phyloP scores from a whole-genome alignment of 345 rosid species.

The Salix brachista region DNA sequence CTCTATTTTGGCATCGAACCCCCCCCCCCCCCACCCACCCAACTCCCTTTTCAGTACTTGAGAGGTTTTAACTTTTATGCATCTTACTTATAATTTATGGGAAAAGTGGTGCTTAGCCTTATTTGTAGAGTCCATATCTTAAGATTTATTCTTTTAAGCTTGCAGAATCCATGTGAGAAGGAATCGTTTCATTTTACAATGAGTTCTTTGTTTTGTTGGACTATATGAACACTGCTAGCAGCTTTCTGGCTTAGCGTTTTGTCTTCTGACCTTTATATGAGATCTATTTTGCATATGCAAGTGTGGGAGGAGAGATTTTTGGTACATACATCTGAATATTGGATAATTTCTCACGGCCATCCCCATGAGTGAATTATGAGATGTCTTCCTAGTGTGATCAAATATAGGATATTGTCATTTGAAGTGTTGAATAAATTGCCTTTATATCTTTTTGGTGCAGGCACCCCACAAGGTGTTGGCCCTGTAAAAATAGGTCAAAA shows the following conservation, averaged over 20 bases:
- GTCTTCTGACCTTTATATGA: not conserved
- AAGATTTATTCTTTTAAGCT: not conserved
- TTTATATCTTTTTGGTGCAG: constrained; percentile 33
- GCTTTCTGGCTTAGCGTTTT: not conserved
- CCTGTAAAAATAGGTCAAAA: constrained; percentile 82
- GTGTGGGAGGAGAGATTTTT: not conserved
- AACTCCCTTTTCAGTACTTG: not conserved
- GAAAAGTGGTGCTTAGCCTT: not conserved
- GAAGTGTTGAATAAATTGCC: not conserved
- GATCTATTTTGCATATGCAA: not conserved
- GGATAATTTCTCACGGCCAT: not conserved
- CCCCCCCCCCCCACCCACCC: no score
- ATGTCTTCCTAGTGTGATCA: not conserved
- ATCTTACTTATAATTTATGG: not conserved
- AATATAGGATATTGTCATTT: not conserved
- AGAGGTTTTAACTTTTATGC: not conserved
- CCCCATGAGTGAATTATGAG: not conserved
- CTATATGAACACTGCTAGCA: not conserved
- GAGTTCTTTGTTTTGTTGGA: not conserved
- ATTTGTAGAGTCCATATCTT: not conserved
- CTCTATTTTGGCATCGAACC: not conserved
- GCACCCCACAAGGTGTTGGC: constrained; percentile 91
- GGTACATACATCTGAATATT: not conserved
- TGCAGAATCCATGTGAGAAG: not conserved
- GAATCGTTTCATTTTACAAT: not conserved